Percentiles rank a stretch among this genome's conserved stretches.
These are phyloP conservation scores for Encephalitozoon cuniculi DNA, from an alignment of 371 early-diverging fungal genomes.

Conservation along the genomic window DNA sequence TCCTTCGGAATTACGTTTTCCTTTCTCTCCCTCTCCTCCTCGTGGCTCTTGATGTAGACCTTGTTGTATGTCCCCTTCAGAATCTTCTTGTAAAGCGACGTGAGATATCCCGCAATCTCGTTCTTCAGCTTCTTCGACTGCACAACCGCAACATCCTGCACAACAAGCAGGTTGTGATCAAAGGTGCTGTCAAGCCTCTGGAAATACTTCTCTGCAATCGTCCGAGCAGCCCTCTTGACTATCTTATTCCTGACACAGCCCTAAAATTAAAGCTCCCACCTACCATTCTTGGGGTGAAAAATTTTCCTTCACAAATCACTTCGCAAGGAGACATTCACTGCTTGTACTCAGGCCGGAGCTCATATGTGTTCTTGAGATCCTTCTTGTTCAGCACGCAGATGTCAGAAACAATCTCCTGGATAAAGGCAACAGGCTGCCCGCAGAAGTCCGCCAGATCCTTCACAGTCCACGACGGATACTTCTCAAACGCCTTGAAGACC, in stretches of 20 bases:
- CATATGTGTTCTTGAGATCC: conserved; percentile 60
- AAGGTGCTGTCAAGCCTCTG: conserved; percentile 94
- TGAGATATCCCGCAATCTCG: conserved; percentile 99
- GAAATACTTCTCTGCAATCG: conserved; percentile 99
- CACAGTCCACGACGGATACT: conserved; percentile 59
- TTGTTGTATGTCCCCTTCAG: conserved; percentile 95
- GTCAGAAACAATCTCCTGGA: conserved; percentile 60
- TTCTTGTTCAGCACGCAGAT: conserved; percentile 61
- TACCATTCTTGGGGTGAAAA: conserved; percentile 45
- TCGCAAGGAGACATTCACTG: neutral
- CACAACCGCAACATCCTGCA: conserved; percentile 90
- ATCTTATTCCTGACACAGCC: conserved; percentile 75
- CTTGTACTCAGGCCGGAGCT: conserved; percentile 60
- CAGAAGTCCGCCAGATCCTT: conserved; percentile 61
- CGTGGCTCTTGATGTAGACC: conserved; percentile 98
- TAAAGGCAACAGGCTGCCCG: conserved; percentile 62
- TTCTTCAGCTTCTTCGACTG: conserved; percentile 97
- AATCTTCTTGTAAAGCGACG: conserved; percentile 98
- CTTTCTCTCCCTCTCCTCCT: conserved; percentile 98
- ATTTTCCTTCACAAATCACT: neutral
- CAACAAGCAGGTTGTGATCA: conserved; percentile 98
- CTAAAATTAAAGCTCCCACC: conserved; percentile 52
- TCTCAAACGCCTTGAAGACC: conserved; percentile 62
- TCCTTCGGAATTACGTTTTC: conserved; percentile 98
- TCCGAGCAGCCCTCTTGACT: conserved; percentile 97